phyloP scores from a whole-genome alignment of 2,329 filamentous ascomycete species.

The Penicillium sp. region DNA sequence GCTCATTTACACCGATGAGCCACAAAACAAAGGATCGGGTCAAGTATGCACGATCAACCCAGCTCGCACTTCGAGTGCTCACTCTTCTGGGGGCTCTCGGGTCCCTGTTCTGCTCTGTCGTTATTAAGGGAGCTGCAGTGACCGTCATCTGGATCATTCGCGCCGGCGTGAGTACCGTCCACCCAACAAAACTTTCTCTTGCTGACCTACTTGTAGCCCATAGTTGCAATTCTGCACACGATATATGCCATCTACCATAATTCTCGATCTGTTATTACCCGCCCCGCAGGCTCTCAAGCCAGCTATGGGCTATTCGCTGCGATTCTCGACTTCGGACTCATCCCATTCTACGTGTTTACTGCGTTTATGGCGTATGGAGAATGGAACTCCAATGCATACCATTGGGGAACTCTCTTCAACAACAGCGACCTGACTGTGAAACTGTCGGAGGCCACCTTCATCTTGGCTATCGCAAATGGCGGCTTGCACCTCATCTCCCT shows the following conservation, averaged over 20 bases:
- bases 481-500: constrained; percentile 71
- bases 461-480: constrained; percentile 63
- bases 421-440: constrained; percentile 55
- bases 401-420: constrained; percentile 69
- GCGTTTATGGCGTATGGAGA: constrained; percentile 56
- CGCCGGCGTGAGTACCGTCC: constrained; percentile 62
- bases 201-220: constrained; percentile 57
- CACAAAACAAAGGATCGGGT: constrained; percentile 69
- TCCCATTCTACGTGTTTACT: constrained; percentile 64
- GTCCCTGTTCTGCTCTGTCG: constrained; percentile 71
- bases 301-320: constrained; percentile 86
- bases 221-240: constrained; percentile 69
- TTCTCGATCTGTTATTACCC: constrained; percentile 64
- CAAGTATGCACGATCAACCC: constrained; percentile 65
- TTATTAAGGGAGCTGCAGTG: constrained; percentile 67
- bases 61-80: constrained; percentile 66
- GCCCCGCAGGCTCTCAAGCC: constrained; percentile 76
- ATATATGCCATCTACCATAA: constrained; percentile 82
- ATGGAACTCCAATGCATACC: constrained; percentile 43
- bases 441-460: constrained; percentile 67
- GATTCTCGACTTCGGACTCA: constrained; percentile 66
- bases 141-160: constrained; percentile 73
- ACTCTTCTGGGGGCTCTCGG: constrained; percentile 70
- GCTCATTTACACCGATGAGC: constrained; percentile 65
- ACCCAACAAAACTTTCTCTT: not conserved